phyloP scores from a whole-genome alignment of 75 land plant species.

The Sequoiadendron giganteum region DNA sequence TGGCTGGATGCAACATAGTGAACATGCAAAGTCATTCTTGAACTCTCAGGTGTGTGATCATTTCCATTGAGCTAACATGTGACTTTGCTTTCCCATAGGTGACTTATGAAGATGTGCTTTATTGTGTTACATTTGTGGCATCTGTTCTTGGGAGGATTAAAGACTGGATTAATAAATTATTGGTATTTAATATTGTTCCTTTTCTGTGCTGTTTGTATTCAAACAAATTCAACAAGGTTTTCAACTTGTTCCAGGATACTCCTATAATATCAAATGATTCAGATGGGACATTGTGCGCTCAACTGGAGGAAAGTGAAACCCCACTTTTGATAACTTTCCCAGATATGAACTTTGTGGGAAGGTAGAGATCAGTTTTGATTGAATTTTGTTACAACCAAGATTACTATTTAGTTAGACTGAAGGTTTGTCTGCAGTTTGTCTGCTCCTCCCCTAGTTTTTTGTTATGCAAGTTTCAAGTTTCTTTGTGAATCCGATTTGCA shows the following conservation, averaged over 20 bases:
- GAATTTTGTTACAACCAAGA: background rate
- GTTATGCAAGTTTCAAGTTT: background rate
- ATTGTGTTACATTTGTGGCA: background rate
- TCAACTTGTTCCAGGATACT: conserved; percentile 3
- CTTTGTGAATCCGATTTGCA: background rate
- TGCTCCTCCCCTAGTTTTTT: background rate
- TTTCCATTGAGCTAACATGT: background rate
- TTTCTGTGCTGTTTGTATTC: background rate
- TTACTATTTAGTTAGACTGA: background rate
- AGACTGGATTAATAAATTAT: background rate
- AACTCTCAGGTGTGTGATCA: conserved; percentile 49
- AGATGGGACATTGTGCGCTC: background rate
- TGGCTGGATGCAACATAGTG: conserved; percentile 70
- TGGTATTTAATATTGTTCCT: background rate
- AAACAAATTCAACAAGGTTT: background rate
- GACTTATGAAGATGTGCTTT: background rate
- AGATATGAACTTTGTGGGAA: background rate
- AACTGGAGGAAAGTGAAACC: conserved; percentile 4
- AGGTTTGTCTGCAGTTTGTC: background rate
- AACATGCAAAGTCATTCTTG: conserved; percentile 30
- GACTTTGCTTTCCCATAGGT: background rate
- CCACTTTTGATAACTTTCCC: background rate
- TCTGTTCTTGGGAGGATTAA: background rate
- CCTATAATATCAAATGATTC: background rate
- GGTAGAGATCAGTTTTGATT: conserved; percentile 2